Evolutionary conservation across 257 asterid genomes (phyloP).

Genomic region (Scutellaria baicalensis): DNA sequence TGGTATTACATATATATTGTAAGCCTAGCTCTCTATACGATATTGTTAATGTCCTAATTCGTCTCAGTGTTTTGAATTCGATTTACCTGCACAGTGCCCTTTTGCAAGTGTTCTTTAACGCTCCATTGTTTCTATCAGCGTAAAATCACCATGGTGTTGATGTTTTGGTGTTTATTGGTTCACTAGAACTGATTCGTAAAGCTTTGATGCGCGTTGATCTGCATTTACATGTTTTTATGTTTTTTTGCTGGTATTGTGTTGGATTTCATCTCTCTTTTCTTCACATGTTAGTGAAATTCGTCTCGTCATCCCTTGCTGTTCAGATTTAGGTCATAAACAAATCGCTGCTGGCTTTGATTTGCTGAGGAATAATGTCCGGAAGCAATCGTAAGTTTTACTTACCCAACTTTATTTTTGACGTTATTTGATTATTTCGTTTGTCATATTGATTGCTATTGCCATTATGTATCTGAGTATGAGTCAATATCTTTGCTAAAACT

Average conservation of each 20-base stretch:
- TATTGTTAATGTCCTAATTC: not conserved
- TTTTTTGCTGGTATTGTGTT: not conserved
- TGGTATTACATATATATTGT: conserved; percentile 7
- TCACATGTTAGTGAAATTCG: not conserved
- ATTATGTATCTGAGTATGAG: not conserved
- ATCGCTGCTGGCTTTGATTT: conserved; percentile 11
- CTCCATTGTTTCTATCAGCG: not conserved
- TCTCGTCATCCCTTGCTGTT: conserved; percentile 7
- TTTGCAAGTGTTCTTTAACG: not conserved
- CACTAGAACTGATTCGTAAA: not conserved
- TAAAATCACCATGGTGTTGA: not conserved
- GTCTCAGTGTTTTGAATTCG: not conserved
- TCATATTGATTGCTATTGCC: not conserved
- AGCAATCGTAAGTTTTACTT: conserved; percentile 45
- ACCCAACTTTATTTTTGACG: not conserved
- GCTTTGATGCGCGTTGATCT: not conserved
- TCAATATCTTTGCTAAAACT: not conserved
- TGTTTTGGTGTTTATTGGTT: not conserved
- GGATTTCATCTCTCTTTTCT: not conserved
- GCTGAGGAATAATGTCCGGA: conserved; percentile 39
- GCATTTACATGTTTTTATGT: not conserved
- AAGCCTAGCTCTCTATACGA: conserved; percentile 10
- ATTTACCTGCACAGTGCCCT: not conserved
- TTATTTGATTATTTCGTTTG: conserved; percentile 8
- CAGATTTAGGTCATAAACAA: conserved; percentile 20